Base-by-base conservation (phyloP, 2,329 filamentous ascomycete genomes). In the Thermothelomyces thermophilus region DNA sequence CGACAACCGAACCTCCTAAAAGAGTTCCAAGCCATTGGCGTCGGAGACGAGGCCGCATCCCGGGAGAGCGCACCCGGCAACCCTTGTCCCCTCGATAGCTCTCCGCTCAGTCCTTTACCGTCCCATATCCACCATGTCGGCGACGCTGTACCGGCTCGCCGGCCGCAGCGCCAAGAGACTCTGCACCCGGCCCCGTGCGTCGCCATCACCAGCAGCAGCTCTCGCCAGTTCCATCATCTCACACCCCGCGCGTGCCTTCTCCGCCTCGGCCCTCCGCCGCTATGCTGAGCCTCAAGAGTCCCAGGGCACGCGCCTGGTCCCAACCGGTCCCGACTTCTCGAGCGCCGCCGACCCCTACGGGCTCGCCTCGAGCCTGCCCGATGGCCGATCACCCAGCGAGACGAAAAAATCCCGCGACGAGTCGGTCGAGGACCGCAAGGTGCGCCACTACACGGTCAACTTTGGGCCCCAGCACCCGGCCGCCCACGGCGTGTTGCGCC, bases 381-480 rank as follows among this genome's bases (percentile, higher is more conserved):
- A 28, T 2, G 31, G 13, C 36, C 44, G 48, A 22, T 66, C 69
- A 22, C 66, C 69, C 50, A 68, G 69, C 54, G 60, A 39, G 13
- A 51, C 63, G 55, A 71, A 77, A 61, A 71, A 73, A 62, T 64
- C 68, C 56, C 66, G 67, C 59, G 73, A 77, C 58, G 73, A 70
- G 61, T 72, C 70, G 51, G 67, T 79, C 55, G 69, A 66, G 56
- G 68, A 73, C 71, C 85, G 91, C 70, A 97, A 96, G 79, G 86
- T 98, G 68, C 84, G 93, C 60, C 93, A 98, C 74, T 98, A 98
- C 75, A 98, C 93, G 6, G 91, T 98, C 76, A 98, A 98, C 78
- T 98, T 98, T 64, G 93, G 93, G 50, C 93, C 93, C 58, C 93
- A 98, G 78, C 93, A 98, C 77, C 93, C 93, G 34, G 93, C 93